Evolutionary conservation across 2,329 filamentous ascomycete species (phyloP).

Genomic region (Scytalidium sp.): DNA sequence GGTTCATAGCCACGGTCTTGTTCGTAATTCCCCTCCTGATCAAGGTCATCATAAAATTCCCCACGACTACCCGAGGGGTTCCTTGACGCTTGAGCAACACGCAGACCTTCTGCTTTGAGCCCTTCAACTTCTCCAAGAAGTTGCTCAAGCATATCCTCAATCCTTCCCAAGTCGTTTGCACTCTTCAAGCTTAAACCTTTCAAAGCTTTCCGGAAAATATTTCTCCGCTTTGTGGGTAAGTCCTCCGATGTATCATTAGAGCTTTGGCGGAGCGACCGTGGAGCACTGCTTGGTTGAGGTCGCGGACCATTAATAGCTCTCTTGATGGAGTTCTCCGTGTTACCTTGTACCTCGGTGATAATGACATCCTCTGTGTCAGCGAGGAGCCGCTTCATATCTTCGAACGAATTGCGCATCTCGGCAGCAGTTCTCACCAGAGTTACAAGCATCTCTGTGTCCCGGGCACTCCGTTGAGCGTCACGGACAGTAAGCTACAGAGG

Average conservation of each 20-base stretch:
- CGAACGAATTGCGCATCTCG: conserved; percentile 95
- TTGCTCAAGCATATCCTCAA: conserved; percentile 89
- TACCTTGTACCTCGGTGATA: conserved; percentile 81
- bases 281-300: conserved; percentile 65
- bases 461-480: conserved; percentile 91
- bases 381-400: conserved; percentile 91
- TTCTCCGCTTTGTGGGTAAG: conserved; percentile 75
- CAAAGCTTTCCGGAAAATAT: conserved; percentile 90
- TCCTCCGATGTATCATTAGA: conserved; percentile 57
- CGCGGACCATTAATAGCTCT: conserved; percentile 82
- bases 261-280: conserved; percentile 37
- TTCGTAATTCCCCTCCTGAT: conserved; percentile 60
- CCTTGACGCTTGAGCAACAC: conserved; percentile 50
- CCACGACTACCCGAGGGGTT: conserved; percentile 46
- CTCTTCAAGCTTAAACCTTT: conserved; percentile 88
- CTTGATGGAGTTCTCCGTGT: conserved; percentile 81
- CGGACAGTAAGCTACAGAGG: conserved; percentile 74
- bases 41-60: conserved; percentile 68
- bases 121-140: conserved; percentile 89
- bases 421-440: conserved; percentile 90
- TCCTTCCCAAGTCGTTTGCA: conserved; percentile 80
- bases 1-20: conserved; percentile 78
- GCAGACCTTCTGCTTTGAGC: conserved; percentile 81
- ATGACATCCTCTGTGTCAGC: conserved; percentile 87
- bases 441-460: conserved; percentile 94